phyloP scores from a whole-genome alignment of 108 stramenopile genomes.

The Chaetoceros muelleri region DNA sequence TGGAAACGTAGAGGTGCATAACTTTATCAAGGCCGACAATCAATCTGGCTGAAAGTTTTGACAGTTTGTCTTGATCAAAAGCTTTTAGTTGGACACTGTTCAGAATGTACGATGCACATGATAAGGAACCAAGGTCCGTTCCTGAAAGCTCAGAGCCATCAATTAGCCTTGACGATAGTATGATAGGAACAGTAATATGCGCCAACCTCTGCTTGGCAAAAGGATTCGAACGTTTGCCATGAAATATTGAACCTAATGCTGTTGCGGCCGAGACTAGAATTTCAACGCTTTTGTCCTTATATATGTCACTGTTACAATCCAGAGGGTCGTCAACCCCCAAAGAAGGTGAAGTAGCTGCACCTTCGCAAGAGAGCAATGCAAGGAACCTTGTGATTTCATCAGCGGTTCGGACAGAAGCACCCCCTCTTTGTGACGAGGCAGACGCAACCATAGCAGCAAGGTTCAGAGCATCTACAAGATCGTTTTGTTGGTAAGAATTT shows the following conservation, averaged over 20 bases:
- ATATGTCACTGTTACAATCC: background rate
- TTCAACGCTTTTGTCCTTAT: background rate
- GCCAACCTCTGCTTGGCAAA: constrained; percentile 31
- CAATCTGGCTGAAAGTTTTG: background rate
- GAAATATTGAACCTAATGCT: constrained; percentile 30
- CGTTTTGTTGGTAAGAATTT: constrained; percentile 8
- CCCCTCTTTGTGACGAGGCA: constrained; percentile 50
- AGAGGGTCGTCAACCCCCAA: background rate
- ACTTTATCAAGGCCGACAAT: background rate
- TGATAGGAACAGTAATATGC: constrained; percentile 6
- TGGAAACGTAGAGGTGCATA: background rate
- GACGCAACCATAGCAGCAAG: constrained; percentile 8
- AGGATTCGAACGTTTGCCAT: constrained; percentile 11
- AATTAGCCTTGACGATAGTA: background rate
- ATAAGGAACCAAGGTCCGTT: background rate
- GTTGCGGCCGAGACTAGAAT: constrained; percentile 8
- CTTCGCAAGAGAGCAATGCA: constrained; percentile 40
- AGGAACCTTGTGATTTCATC: constrained; percentile 49
- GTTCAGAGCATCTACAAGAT: constrained; percentile 11
- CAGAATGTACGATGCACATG: background rate
- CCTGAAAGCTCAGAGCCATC: background rate
- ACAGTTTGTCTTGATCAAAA: background rate
- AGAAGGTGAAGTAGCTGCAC: constrained; percentile 14
- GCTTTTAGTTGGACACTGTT: background rate
- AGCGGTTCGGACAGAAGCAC: constrained; percentile 27